These are phyloP conservation scores for Hypoxylon sp. DNA, from an alignment of 2,329 filamentous ascomycete genomes.

Conservation along the genomic window DNA sequence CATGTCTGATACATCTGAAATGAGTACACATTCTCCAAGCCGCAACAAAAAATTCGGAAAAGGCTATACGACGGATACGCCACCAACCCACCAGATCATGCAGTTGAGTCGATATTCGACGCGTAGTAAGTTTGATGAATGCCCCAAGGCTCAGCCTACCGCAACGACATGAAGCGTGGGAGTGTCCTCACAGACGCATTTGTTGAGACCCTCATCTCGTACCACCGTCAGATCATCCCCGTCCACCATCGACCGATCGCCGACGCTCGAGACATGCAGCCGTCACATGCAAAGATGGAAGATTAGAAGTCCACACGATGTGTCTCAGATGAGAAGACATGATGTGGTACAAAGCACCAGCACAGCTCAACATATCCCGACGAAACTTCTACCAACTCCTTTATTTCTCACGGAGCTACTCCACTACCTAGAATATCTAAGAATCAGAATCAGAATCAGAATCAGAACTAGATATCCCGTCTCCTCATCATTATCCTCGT, in stretches of 20 bases:
- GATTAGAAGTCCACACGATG: not conserved
- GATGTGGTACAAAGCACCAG: not conserved
- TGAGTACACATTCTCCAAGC: not conserved
- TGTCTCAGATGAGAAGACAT: not conserved
- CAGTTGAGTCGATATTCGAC: not conserved
- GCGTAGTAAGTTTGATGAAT: not conserved
- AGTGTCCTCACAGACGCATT: not conserved
- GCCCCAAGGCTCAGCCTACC: not conserved
- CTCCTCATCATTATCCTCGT: conserved; percentile 21
- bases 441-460: conserved; percentile 19
- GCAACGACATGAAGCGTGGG: not conserved
- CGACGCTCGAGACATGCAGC: not conserved
- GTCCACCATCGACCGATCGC: conserved; percentile 18
- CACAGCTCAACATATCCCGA: not conserved
- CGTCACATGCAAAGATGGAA: not conserved
- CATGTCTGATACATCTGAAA: no score
- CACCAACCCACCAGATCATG: not conserved
- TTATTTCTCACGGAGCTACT: not conserved
- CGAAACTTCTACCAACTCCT: not conserved
- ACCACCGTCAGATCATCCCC: conserved; percentile 27
- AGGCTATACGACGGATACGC: not conserved
- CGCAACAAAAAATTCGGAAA: not conserved
- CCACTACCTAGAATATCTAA: conserved; percentile 1
- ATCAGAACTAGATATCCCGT: conserved; percentile 9
- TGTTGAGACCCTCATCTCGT: conserved; percentile 24